Percentiles rank a stretch among this genome's conserved stretches.
phyloP scores from a whole-genome alignment of 1,139 yeast species.

The Kodamaea arcana region DNA sequence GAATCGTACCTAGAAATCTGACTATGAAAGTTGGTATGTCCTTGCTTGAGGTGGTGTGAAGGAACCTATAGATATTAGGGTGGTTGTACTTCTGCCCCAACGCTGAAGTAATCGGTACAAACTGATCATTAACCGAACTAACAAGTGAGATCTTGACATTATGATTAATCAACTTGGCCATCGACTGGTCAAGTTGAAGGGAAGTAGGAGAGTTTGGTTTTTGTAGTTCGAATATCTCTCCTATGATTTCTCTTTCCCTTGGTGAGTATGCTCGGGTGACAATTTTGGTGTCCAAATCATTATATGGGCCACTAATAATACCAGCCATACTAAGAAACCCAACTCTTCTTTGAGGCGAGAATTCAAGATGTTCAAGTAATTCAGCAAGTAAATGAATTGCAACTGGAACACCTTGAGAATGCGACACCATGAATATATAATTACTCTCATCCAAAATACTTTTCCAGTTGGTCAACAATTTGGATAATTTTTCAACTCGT shows the following conservation, averaged over 20 bases:
- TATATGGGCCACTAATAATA: constrained; percentile 39
- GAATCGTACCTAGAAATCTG: constrained; percentile 28
- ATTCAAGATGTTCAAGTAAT: constrained; percentile 16
- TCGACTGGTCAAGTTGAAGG: constrained; percentile 25
- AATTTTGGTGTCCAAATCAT: constrained; percentile 42
- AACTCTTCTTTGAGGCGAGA: constrained; percentile 18
- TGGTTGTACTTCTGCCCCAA: constrained; percentile 44
- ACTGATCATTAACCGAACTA: constrained; percentile 45
- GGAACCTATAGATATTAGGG: constrained; percentile 49
- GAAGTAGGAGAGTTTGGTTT: constrained; percentile 33
- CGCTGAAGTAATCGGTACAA: constrained; percentile 43
- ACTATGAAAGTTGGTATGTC: constrained; percentile 30
- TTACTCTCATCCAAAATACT: constrained; percentile 34
- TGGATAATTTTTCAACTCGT: constrained; percentile 31
- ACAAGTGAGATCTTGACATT: constrained; percentile 50
- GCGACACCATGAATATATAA: constrained; percentile 41
- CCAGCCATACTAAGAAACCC: constrained; percentile 49
- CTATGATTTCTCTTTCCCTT: constrained; percentile 45
- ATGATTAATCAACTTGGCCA: constrained; percentile 28
- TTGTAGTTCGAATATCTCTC: constrained; percentile 46
- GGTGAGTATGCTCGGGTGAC: constrained; percentile 44
- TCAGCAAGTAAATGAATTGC: constrained; percentile 41
- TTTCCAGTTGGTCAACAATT: constrained; percentile 43
- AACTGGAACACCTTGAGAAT: constrained; percentile 44
- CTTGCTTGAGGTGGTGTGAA: constrained; percentile 22